Percentiles rank a stretch among this genome's conserved stretches.
These are phyloP conservation scores for Neophaeococcomyces mojaviensis DNA, from an alignment of 2,329 filamentous ascomycete genomes.

Conservation along the genomic window DNA sequence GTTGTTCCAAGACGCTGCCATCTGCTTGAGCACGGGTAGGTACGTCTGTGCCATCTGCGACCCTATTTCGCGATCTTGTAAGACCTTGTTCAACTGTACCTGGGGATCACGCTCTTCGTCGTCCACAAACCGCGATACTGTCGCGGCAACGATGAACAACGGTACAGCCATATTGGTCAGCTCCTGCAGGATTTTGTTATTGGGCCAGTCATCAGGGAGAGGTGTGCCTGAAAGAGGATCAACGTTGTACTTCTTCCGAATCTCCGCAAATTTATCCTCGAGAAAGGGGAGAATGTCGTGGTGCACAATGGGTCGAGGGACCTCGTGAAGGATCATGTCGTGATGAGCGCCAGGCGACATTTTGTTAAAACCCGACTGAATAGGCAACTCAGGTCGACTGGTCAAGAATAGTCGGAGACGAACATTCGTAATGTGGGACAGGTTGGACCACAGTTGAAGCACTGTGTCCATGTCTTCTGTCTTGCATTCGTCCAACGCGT, in stretches of 20 bases:
- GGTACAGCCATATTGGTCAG: conserved; percentile 28
- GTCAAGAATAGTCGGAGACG: conserved; percentile 24
- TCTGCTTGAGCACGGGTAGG: no score
- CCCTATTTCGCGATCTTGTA: no score
- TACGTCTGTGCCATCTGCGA: no score
- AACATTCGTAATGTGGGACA: conserved; percentile 17
- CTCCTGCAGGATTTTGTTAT: conserved; percentile 15
- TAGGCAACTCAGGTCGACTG: conserved; percentile 25
- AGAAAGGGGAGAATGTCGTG: conserved; percentile 8
- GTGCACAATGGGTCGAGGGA: conserved; percentile 2
- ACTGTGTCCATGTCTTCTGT: conserved; percentile 21
- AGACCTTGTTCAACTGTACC: no score
- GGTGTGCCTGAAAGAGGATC: conserved; percentile 6
- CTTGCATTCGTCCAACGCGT: conserved; percentile 28
- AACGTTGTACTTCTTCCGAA: conserved; percentile 10
- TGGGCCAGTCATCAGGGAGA: conserved; percentile 24
- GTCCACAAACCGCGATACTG: no score
- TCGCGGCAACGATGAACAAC: no score
- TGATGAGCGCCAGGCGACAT: conserved; percentile 18
- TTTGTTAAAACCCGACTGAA: conserved; percentile 20
- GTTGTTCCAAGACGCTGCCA: no score
- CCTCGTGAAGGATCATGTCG: conserved; percentile 14
- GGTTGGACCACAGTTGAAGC: conserved; percentile 15
- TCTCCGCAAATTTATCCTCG: not conserved
- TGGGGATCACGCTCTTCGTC: no score